These are phyloP conservation scores for Gastroboletus turbinatus DNA, from an alignment of 1,284 basidiomycete species.

Conservation along the genomic window DNA sequence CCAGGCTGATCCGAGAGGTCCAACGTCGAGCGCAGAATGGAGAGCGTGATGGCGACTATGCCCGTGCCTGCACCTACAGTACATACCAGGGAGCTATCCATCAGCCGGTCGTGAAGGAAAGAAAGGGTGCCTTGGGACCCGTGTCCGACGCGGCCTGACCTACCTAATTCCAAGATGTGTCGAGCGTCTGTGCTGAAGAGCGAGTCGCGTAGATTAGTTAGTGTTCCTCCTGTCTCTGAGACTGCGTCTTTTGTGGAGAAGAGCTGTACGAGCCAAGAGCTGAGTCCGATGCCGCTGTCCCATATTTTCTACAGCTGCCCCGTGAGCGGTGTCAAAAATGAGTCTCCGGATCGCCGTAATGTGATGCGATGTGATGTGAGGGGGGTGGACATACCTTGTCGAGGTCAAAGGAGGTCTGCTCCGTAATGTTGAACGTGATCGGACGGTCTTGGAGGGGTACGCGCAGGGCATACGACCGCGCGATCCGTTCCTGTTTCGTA, in stretches of 20 bases:
- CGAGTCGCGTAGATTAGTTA: conserved; percentile 27
- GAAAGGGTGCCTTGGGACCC: background rate
- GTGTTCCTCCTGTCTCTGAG: background rate
- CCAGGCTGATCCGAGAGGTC: conserved; percentile 30
- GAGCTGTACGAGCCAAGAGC: conserved; percentile 64
- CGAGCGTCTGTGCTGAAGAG: conserved; percentile 43
- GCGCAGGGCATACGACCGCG: conserved; percentile 38
- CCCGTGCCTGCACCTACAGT: conserved; percentile 88
- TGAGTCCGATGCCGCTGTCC: conserved; percentile 85
- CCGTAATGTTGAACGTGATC: conserved; percentile 52
- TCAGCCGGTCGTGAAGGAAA: background rate
- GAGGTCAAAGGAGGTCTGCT: conserved; percentile 84
- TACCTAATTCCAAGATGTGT: conserved; percentile 68
- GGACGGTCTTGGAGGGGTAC: conserved; percentile 39
- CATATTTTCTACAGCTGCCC: conserved; percentile 74
- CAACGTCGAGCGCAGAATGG: conserved; percentile 45
- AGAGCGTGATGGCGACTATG: conserved; percentile 70
- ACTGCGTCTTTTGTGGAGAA: conserved; percentile 6
- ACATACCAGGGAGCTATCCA: background rate
- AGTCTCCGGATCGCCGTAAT: background rate
- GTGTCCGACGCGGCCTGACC: background rate
- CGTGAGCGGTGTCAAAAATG: conserved; percentile 16
- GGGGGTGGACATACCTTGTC: conserved; percentile 68
- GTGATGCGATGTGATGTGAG: background rate
- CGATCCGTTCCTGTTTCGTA: conserved; percentile 71